A percentile compares a stretch with the other conserved stretches of the same genome.
Evolutionary conservation across 2,329 filamentous ascomycete genomes (phyloP).

Genomic region (Didymosphaeria variabile): DNA sequence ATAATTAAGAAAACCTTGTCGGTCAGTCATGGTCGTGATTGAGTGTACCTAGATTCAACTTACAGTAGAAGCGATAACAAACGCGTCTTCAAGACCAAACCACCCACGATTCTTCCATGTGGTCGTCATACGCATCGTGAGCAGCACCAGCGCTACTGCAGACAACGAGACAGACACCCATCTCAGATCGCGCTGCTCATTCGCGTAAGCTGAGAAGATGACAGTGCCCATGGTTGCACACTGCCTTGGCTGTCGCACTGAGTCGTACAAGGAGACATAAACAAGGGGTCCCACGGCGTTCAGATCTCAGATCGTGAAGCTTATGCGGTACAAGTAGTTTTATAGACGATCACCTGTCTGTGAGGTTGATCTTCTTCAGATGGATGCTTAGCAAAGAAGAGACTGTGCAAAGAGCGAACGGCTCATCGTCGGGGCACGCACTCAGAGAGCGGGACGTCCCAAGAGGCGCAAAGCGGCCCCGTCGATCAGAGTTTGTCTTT

Average conservation of each 20-base stretch:
- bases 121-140: slow-evolving; percentile 26
- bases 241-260: background rate
- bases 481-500: background rate
- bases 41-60: slow-evolving; percentile 7
- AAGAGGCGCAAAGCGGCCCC: background rate
- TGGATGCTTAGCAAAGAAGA: background rate
- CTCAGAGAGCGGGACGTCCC: background rate
- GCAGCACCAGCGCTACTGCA: slow-evolving; percentile 25
- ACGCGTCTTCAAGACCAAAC: slow-evolving; percentile 35
- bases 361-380: background rate
- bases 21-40: slow-evolving; percentile 6
- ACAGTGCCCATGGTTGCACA: slow-evolving; percentile 16
- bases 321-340: slow-evolving; percentile 1
- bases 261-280: background rate
- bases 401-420: background rate
- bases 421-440: background rate
- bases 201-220: slow-evolving; percentile 32
- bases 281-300: background rate
- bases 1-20: slow-evolving; percentile 26
- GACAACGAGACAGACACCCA: slow-evolving; percentile 33
- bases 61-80: slow-evolving; percentile 34
- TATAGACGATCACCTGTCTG: background rate
- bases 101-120: slow-evolving; percentile 35
- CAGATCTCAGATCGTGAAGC: background rate
- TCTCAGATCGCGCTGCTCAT: slow-evolving; percentile 32